A percentile compares a stretch with the other conserved stretches of the same genome.
Evolutionary conservation across 2,329 filamentous ascomycete genomes (phyloP).

Genomic region (Sclerotinia minor): DNA sequence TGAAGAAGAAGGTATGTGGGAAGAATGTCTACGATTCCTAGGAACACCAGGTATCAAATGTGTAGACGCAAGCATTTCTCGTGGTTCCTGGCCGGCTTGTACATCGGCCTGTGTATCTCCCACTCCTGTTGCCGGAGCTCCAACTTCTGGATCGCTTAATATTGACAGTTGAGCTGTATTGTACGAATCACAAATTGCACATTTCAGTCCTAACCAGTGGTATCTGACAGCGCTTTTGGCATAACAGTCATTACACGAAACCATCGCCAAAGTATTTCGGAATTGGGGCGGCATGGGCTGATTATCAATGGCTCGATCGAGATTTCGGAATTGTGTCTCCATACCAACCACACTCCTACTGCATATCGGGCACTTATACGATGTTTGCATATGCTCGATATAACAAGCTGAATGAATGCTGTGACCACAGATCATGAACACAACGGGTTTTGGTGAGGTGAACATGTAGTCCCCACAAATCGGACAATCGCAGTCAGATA

Average conservation of each 20-base stretch:
- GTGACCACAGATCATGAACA: conserved; percentile 94
- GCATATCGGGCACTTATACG: conserved; percentile 96
- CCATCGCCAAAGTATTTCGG: conserved; percentile 72
- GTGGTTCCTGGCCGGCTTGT: conserved; percentile 27
- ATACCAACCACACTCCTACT: conserved; percentile 97
- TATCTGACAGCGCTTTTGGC: conserved; percentile 83
- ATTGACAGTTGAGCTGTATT: conserved; percentile 68
- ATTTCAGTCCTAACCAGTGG: conserved; percentile 94
- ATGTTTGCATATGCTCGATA: conserved; percentile 80
- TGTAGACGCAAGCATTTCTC: conserved; percentile 29
- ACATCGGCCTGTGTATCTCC: conserved; percentile 33
- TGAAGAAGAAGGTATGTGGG: conserved; percentile 32
- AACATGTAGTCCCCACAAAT: conserved; percentile 98
- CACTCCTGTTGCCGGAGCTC: conserved; percentile 28
- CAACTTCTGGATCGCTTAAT: conserved; percentile 47
- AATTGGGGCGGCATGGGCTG: conserved; percentile 94
- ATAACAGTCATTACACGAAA: conserved; percentile 94
- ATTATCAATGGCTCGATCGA: conserved; percentile 80
- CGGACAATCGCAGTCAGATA: conserved; percentile 92
- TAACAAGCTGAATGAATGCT: conserved; percentile 93
- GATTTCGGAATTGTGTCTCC: conserved; percentile 89
- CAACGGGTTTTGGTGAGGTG: conserved; percentile 81
- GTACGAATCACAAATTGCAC: conserved; percentile 69
- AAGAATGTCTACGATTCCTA: conserved; percentile 40
- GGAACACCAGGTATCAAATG: conserved; percentile 23